phyloP scores from a whole-genome alignment of 2,329 filamentous ascomycete species.

The Plectosphaerella plurivora region DNA sequence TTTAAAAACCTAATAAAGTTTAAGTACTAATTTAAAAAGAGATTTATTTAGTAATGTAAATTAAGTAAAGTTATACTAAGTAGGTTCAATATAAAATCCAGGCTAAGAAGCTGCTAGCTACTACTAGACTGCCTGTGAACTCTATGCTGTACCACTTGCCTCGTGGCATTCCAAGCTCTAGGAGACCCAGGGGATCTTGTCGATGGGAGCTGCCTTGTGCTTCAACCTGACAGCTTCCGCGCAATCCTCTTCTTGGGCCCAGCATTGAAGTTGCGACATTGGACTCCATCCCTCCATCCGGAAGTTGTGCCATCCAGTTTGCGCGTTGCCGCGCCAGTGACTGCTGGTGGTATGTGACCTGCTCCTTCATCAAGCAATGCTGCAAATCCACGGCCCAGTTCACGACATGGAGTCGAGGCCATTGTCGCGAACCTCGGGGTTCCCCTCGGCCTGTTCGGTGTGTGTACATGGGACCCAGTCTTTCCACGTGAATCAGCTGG shows the following conservation, averaged over 20 bases:
- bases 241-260: too few relatives aligned
- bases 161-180: conserved; percentile 62
- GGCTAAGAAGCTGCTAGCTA: conserved; percentile 68
- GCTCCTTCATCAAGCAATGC: conserved; percentile 68
- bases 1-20: too few relatives aligned
- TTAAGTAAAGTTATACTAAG: too few relatives aligned
- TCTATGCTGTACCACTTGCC: conserved; percentile 67
- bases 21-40: too few relatives aligned
- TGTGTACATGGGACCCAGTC: too few relatives aligned
- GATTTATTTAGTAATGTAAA: too few relatives aligned
- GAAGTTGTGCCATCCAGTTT: conserved; percentile 42
- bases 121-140: conserved; percentile 67
- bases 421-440: conserved; percentile 10
- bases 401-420: conserved; percentile 58
- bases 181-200: conserved; percentile 75
- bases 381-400: conserved; percentile 83
- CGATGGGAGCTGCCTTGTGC: not conserved
- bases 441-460: too few relatives aligned
- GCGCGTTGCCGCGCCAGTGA: conserved; percentile 55
- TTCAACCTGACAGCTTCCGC: too few relatives aligned
- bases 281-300: too few relatives aligned
- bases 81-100: conserved; percentile 37
- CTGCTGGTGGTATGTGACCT: conserved; percentile 61
- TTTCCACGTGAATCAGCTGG: too few relatives aligned
- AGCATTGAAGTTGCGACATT: too few relatives aligned